Evolutionary conservation across 192 early-diverging fungal genomes (phyloP).

Genomic region (Powellomyces hirtus): DNA sequence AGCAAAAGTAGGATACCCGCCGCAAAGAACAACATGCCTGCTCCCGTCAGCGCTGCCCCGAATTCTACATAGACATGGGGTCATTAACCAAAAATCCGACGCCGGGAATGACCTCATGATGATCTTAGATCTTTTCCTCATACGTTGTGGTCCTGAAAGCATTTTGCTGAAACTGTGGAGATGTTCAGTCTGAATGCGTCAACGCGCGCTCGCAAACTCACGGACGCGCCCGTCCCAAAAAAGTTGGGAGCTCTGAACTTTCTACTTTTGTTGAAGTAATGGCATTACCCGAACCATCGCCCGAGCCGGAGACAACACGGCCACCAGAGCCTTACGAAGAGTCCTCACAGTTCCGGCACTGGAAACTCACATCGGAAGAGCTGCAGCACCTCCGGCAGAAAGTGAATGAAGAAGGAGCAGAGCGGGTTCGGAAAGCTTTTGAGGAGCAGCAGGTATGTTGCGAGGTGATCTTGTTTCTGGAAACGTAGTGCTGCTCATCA

Average conservation of each 20-base stretch:
- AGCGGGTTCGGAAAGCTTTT: slow-evolving; percentile 8
- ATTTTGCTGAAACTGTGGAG: too few relatives aligned
- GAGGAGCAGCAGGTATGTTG: slow-evolving; percentile 28
- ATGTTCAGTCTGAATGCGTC: too few relatives aligned
- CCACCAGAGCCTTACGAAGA: slow-evolving; percentile 13
- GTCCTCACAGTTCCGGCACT: slow-evolving; percentile 30
- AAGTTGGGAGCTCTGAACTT: too few relatives aligned
- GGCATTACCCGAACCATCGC: background rate
- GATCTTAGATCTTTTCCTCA: too few relatives aligned
- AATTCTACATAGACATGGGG: slow-evolving; percentile 54
- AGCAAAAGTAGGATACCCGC: slow-evolving; percentile 92
- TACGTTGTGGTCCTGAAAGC: too few relatives aligned
- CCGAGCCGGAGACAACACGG: background rate
- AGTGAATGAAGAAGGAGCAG: slow-evolving; percentile 20
- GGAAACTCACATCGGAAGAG: slow-evolving; percentile 27
- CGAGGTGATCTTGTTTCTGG: too few relatives aligned
- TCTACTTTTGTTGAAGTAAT: too few relatives aligned
- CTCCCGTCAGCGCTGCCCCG: slow-evolving; percentile 88
- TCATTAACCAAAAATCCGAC: too few relatives aligned
- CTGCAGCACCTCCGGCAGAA: slow-evolving; percentile 23
- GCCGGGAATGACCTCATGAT: too few relatives aligned
- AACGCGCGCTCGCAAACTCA: too few relatives aligned
- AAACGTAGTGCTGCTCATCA: too few relatives aligned
- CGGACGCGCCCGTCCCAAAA: too few relatives aligned
- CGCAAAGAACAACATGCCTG: slow-evolving; percentile 85